A percentile compares a stretch with the other conserved stretches of the same genome.
These are phyloP conservation scores for Phytophthora lateralis DNA, from an alignment of 352 stramenopile species.

Conservation along the genomic window DNA sequence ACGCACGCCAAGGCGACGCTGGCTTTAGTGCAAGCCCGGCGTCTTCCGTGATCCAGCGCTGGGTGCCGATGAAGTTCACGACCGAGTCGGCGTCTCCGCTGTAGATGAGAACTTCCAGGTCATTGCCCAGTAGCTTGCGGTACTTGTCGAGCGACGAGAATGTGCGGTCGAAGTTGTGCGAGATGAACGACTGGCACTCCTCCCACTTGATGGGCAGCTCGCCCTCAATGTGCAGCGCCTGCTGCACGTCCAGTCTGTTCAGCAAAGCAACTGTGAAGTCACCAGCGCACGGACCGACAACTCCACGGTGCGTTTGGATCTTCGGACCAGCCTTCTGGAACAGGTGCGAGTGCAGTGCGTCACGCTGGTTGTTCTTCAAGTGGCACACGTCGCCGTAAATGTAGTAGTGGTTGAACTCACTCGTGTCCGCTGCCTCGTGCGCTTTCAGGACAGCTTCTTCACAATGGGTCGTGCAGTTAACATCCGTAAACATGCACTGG, in stretches of 20 bases:
- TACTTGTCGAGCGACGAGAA: slow-evolving; percentile 72
- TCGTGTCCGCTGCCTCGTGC: slow-evolving; percentile 42
- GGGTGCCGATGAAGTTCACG: slow-evolving; percentile 87
- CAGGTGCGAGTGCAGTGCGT: slow-evolving; percentile 44
- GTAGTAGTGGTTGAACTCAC: slow-evolving; percentile 68
- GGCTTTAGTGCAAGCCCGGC: slow-evolving; percentile 49
- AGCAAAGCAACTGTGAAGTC: slow-evolving; percentile 59
- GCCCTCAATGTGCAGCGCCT: slow-evolving; percentile 60
- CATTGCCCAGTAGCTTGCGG: slow-evolving; percentile 50
- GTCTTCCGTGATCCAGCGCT: slow-evolving; percentile 68
- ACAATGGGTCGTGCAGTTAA: slow-evolving; percentile 54
- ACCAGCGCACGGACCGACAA: slow-evolving; percentile 58
- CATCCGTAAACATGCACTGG: slow-evolving; percentile 64
- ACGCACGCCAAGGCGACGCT: slow-evolving; percentile 51
- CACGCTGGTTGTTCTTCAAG: slow-evolving; percentile 55
- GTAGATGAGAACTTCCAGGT: slow-evolving; percentile 66
- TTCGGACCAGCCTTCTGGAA: slow-evolving; percentile 31
- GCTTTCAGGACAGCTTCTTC: slow-evolving; percentile 49
- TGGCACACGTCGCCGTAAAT: slow-evolving; percentile 77
- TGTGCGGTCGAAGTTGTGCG: slow-evolving; percentile 44
- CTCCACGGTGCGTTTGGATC: slow-evolving; percentile 50
- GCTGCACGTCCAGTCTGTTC: slow-evolving; percentile 56
- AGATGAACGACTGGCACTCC: slow-evolving; percentile 63
- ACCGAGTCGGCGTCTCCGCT: slow-evolving; percentile 72
- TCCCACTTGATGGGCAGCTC: slow-evolving; percentile 49